Evolutionary conservation across 1,284 basidiomycete species (phyloP).

Genomic region (Cutaneotrichosporon daszewskae): DNA sequence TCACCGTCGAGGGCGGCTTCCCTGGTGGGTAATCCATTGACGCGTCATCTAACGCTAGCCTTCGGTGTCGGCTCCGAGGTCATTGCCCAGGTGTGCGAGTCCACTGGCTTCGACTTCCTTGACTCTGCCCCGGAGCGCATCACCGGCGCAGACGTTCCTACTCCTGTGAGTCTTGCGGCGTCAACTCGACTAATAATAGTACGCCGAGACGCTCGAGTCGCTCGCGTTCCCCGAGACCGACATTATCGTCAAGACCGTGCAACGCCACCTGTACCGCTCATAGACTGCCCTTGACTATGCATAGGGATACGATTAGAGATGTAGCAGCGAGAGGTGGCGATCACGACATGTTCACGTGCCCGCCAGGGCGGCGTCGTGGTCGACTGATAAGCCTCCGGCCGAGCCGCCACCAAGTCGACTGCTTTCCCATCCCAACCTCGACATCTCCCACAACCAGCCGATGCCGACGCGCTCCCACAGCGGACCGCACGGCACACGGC

Average conservation of each 20-base stretch:
- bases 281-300: constrained; percentile 3
- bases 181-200: constrained; percentile 52
- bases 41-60: constrained; percentile 41
- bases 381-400: too few species aligned
- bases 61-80: constrained; percentile 99
- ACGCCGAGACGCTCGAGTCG: constrained; percentile 78
- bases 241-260: constrained; percentile 82
- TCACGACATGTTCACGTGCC: too few species aligned
- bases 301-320: background rate
- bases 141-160: constrained; percentile 92
- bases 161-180: constrained; percentile 64
- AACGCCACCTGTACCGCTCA: constrained; percentile 66
- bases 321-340: background rate
- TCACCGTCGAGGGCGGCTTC: constrained; percentile 98
- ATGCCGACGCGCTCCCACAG: too few species aligned
- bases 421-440: too few species aligned
- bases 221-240: constrained; percentile 87
- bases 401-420: too few species aligned
- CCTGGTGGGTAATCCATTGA: constrained; percentile 50
- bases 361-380: too few species aligned
- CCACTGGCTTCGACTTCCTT: constrained; percentile 91
- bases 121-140: constrained; percentile 97
- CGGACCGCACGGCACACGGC: too few species aligned
- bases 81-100: constrained; percentile 91
- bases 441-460: too few species aligned